Evolutionary conservation across 179 eudicot species (phyloP).

Genomic region (Beta lomatogona): DNA sequence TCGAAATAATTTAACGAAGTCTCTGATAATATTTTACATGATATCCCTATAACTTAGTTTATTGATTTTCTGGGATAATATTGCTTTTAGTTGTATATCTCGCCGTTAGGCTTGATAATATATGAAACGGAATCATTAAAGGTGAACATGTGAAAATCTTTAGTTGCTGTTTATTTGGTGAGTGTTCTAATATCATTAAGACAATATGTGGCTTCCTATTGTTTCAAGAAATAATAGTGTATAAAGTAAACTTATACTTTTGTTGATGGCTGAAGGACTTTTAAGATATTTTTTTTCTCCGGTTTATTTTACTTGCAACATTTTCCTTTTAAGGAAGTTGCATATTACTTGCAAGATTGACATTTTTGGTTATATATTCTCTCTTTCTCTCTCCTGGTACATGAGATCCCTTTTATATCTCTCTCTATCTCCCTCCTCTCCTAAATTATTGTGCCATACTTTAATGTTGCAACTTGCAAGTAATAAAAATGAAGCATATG

Average conservation of each 20-base stretch:
- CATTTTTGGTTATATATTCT: no score
- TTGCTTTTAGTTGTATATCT: background rate
- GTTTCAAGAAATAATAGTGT: background rate
- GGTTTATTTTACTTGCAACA: no score
- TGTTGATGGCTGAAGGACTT: background rate
- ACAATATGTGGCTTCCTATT: background rate
- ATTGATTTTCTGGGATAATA: background rate
- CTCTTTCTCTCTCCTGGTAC: no score
- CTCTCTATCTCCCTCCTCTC: no score
- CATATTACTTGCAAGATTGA: no score
- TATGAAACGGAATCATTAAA: background rate
- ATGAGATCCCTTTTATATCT: no score
- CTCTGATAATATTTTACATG: background rate
- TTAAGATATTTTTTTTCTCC: background rate
- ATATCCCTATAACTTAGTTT: background rate
- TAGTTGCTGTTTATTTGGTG: slow-evolving; percentile 2
- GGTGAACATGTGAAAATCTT: background rate
- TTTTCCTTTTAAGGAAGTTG: no score
- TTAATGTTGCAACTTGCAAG: no score
- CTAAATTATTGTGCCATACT: no score
- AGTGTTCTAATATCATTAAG: background rate
- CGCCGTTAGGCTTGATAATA: background rate
- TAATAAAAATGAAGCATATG: background rate
- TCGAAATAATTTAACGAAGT: background rate
- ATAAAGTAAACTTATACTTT: background rate